Conservation (phyloP, 1,139 yeast genomes). For the Hemisphaericaspora xylofermentans region DNA sequence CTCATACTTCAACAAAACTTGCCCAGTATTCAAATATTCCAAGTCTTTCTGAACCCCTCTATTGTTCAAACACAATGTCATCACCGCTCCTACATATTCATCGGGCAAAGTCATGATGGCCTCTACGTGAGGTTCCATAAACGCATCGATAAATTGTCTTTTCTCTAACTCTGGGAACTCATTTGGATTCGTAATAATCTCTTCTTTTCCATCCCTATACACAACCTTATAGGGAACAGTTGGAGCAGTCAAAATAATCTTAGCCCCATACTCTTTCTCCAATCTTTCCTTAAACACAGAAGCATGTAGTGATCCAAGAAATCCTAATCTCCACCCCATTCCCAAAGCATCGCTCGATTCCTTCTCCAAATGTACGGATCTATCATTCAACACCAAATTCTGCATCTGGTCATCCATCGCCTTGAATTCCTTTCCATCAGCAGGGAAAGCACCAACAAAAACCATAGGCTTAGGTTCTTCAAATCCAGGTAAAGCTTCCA, state of each 20-base stretch:
- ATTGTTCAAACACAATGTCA: slow-evolving; percentile 78
- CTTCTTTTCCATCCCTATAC: slow-evolving; percentile 61
- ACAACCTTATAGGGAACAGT: slow-evolving; percentile 88
- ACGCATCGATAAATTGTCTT: slow-evolving; percentile 50
- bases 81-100: slow-evolving; percentile 84
- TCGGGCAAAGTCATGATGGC: slow-evolving; percentile 90
- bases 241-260: slow-evolving; percentile 89
- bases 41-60: slow-evolving; percentile 82
- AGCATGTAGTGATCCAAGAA: slow-evolving; percentile 91
- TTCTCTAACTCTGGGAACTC: slow-evolving; percentile 72
- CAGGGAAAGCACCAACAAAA: slow-evolving; percentile 96
- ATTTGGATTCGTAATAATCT: slow-evolving; percentile 81
- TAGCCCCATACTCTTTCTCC: slow-evolving; percentile 92
- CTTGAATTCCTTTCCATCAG: slow-evolving; percentile 89
- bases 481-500: slow-evolving; percentile 87
- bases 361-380: slow-evolving; percentile 84
- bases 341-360: slow-evolving; percentile 95
- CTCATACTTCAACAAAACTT: slow-evolving; percentile 74
- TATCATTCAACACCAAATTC: slow-evolving; percentile 83
- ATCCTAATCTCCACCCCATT: slow-evolving; percentile 96
- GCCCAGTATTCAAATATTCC: slow-evolving; percentile 77
- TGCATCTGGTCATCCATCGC: slow-evolving; percentile 87
- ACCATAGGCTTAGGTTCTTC: slow-evolving; percentile 99
- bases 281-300: slow-evolving; percentile 89
- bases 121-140: slow-evolving; percentile 88